Conservation (phyloP, 495 filamentous ascomycete species). For the Aspergillus taichungensis region DNA sequence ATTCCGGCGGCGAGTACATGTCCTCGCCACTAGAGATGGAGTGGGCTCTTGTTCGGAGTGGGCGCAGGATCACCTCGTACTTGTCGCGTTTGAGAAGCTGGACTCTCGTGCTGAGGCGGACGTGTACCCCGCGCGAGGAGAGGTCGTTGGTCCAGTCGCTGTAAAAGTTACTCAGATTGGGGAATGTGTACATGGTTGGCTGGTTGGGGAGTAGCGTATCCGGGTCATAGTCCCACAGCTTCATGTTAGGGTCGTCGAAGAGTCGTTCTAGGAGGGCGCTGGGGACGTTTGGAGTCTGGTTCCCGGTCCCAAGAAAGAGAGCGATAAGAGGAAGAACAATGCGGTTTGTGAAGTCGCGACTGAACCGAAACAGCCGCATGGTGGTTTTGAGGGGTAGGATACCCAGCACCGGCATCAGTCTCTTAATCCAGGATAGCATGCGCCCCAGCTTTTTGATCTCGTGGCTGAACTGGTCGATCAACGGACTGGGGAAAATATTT, state of each 20-base stretch:
- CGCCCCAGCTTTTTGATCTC: constrained; percentile 60
- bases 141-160: constrained; percentile 57
- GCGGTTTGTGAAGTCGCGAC: constrained; percentile 61
- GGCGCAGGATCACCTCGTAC: constrained; percentile 42
- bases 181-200: constrained; percentile 77
- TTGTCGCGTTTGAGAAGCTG: constrained; percentile 48
- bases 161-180: constrained; percentile 65
- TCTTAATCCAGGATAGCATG: constrained; percentile 60
- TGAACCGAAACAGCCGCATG: constrained; percentile 63
- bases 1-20: constrained; percentile 17
- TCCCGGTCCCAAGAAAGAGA: constrained; percentile 70
- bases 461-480: constrained; percentile 50
- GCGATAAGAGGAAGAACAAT: constrained; percentile 70
- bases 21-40: background rate
- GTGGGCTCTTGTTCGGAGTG: background rate
- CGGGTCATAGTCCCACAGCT: constrained; percentile 65
- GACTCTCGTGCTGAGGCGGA: constrained; percentile 57
- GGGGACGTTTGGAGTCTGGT: constrained; percentile 70
- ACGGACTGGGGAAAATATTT: constrained; percentile 65
- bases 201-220: constrained; percentile 61
- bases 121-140: constrained; percentile 49
- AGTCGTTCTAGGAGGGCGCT: constrained; percentile 67
- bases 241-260: constrained; percentile 64
- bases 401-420: constrained; percentile 61
- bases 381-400: constrained; percentile 64